These are phyloP conservation scores for Debaryomyces fabryi DNA, from an alignment of 1,139 yeast genomes.

Conservation along the genomic window DNA sequence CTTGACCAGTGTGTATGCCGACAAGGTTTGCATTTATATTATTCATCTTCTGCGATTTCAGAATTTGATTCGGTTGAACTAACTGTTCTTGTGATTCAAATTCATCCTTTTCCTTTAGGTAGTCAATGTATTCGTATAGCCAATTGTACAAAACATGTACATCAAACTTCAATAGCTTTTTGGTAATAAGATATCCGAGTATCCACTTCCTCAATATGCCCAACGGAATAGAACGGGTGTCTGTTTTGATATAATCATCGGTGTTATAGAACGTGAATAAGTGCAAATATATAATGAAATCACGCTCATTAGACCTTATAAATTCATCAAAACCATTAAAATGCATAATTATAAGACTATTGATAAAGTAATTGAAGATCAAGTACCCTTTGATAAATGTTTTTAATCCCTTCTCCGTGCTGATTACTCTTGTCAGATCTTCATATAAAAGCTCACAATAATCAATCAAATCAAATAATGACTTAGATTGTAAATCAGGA, in stretches of 20 bases:
- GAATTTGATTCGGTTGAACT: constrained; percentile 1
- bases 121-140: constrained; percentile 46
- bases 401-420: constrained; percentile 24
- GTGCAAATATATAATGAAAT: constrained; percentile 48
- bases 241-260: constrained; percentile 28
- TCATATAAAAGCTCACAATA: constrained; percentile 47
- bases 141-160: constrained; percentile 42
- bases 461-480: constrained; percentile 48
- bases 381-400: constrained; percentile 43
- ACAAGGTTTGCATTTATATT: background rate
- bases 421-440: constrained; percentile 21
- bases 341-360: constrained; percentile 47
- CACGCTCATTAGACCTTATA: constrained; percentile 40
- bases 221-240: constrained; percentile 27
- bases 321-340: constrained; percentile 49
- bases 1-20: background rate
- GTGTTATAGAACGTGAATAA: constrained; percentile 46
- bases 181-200: constrained; percentile 33
- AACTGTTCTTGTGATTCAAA: constrained; percentile 7
- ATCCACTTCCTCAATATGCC: constrained; percentile 30
- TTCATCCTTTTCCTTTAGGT: constrained; percentile 37
- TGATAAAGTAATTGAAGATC: constrained; percentile 48
- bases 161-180: constrained; percentile 38
- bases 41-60: constrained; percentile 2
- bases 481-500: constrained; percentile 29